These are phyloP conservation scores for Chamaenerion angustifolium DNA, from an alignment of 345 rosid genomes.

Conservation along the genomic window DNA sequence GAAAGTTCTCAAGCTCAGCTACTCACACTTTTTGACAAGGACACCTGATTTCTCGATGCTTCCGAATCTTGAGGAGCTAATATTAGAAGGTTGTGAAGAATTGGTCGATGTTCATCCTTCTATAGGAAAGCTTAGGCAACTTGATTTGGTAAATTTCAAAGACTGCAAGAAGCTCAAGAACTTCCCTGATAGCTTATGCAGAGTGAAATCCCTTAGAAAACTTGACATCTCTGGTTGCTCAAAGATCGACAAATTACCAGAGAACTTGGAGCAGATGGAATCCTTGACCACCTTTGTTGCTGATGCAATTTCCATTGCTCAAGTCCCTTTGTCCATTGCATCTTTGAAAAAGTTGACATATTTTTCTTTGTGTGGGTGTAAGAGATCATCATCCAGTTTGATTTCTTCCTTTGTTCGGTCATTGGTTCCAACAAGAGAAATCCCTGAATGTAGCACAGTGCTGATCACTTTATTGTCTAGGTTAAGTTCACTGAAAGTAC, in stretches of 20 bases:
- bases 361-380: background rate
- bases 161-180: background rate
- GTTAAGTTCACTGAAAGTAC: conserved; percentile 1
- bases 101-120: background rate
- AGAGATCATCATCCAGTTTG: background rate
- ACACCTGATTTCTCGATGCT: conserved; percentile 1
- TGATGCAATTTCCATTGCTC: background rate
- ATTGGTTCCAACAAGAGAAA: background rate
- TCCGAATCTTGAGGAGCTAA: conserved; percentile 2
- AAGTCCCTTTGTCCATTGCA: background rate
- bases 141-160: background rate
- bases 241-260: conserved; percentile 2
- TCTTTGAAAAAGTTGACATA: background rate
- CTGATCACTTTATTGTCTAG: background rate
- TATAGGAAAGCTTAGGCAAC: background rate
- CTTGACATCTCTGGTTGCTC: conserved; percentile 1
- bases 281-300: background rate
- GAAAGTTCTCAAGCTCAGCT: conserved; percentile 1
- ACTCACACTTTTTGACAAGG: conserved; percentile 2
- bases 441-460: background rate
- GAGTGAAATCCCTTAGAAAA: background rate
- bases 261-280: background rate
- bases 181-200: conserved; percentile 1
- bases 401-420: background rate
- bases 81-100: background rate